Base-by-base conservation (phyloP, 768 basidiomycete genomes). In the Psilocybe subaeruginosa region DNA sequence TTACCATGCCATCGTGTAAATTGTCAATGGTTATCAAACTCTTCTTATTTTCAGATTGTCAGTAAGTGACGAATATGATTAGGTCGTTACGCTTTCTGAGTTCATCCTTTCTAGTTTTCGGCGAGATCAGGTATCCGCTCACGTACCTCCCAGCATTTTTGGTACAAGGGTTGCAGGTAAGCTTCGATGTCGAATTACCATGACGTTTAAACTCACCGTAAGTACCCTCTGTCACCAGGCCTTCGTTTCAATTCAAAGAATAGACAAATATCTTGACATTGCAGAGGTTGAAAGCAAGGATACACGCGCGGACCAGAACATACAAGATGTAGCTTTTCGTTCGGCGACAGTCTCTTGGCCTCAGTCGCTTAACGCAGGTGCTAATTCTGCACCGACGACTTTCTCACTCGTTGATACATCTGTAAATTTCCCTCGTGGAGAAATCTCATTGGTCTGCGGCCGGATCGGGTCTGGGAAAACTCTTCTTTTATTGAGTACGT, bases 301-400 rank as follows among this genome's bases (percentile, higher is more conserved):
- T 78, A 0, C 86, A 90, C 9, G 81, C 80, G 3, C 86, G 87
- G 23, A 23, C 23, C 23, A 23, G 23, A 23, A 23, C 23, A 2
- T 72, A 91, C 7, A 73, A 79, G 14, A 78, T 82, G 50, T 96
- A 52, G 81, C 87, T 0, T 83, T 96, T 64, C 90, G 90, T 69
- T 91, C 90, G 11, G 93, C 93, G 37, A 97, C 93, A 1, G 80
- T 94, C 55, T 91, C 93, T 2, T 97, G 95, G 95, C 92, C 95
- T 0, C 87, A 89, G 67, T 92, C 93, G 61, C 68, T 68, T 3
- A 74, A 82, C 2, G 11, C 33, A 35, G 76, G 89, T 3, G 80
- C 77, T 6, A 80, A 85, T 2, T 75, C 89, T 0, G 94, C 94
- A 0, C 95, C 94, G 4, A 78, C 84, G 59, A 91, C 89, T 66